Base-by-base conservation (phyloP, 352 stramenopile genomes). In the Globisporangium spinosum region DNA sequence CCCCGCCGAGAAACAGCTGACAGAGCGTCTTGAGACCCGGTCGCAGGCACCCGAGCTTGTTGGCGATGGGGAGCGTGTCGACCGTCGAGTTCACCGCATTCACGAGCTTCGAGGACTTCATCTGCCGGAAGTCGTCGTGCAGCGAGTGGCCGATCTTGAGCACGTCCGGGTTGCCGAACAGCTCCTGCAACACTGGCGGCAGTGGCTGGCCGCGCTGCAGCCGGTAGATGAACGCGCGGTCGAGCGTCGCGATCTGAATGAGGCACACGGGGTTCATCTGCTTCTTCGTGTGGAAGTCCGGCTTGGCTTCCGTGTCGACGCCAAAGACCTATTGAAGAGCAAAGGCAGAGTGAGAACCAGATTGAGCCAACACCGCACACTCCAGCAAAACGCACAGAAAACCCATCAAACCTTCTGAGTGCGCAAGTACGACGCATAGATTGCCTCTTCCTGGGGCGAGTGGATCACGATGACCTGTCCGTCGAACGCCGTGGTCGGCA, bases 61-160 rank as follows among this genome's bases (percentile, higher is more conserved):
- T 83, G 8, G 82, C 78, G 45, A 95, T 84, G 23, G 87, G 84
- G 34, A 95, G 74, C 65, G 87, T 95, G 69, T 95, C 87, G 43
- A 95, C 65, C 4, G 87, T 95, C 62, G 82, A 88, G 58, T 80
- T 75, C 3, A 91, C 83, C 8, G 70, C 74, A 47, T 76, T 74
- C 32, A 93, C 85, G 45, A 93, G 78, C 45, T 83, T 62, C 8
- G 78, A 78, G 32, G 74, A 69, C 32, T 90, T 80, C 22, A 95
- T 71, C 23, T 85, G 71, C 7, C 84, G 78, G 60, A 91, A 85
- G 71, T 95, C 87, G 73, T 91, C 85, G 62, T 82, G 83, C 23
- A 94, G 70, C 59, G 83, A 90, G 70, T 94, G 85, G 15, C 85
- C 85, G 45, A 94, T 75, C 73, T 95, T 95, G 69, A 95, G 63